Evolutionary conservation across 148 eudicot species (phyloP), one percentile per base, ranked within the genome.

Genomic region (Drosera capensis): DNA sequence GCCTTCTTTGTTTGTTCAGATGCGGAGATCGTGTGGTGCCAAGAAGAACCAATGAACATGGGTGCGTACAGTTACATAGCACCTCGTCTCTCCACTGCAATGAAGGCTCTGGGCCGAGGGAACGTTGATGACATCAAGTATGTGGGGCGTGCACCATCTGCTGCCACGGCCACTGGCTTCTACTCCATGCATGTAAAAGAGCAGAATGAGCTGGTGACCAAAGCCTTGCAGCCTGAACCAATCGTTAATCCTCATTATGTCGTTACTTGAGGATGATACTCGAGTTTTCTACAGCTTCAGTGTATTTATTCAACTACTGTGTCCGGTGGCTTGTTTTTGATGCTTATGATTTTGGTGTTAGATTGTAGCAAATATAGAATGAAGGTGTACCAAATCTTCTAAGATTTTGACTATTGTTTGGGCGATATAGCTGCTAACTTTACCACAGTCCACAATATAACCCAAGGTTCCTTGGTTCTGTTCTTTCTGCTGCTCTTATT

Each of bases 1-100:
- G 25, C 7, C 47, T 7, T 43, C 15, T 17, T 43, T 43, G 19
- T 43, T 21, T 19, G 40, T 48, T 45, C 78, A 81, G 92, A 77
- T 69, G 92, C 92, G 5, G 85, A 81, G 65, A 45, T 81, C 17
- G 85, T 77, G 16, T 81, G 85, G 92, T 81, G 85, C 66, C 92
- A 81, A 62, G 92, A 77, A 56, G 92, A 81, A 66, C 81, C 85
- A 29, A 71, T 81, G 92, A 81, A 81, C 75, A 81, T 81, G 92
- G 92, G 85, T 7, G 92, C 74, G 12, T 74, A 68, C 66, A 49
- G 14, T 40, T 77, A 77, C 67, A 66, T 77, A 14, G 63, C 68
- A 24, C 78, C 78, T 1, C 81, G 92, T 1, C 71, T 81, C 39
- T 25, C 62, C 36, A 77, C 79, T 25, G 79, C 92, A 14, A 77